phyloP scores from a whole-genome alignment of 345 rosid species.

The Eucalyptus virginea region DNA sequence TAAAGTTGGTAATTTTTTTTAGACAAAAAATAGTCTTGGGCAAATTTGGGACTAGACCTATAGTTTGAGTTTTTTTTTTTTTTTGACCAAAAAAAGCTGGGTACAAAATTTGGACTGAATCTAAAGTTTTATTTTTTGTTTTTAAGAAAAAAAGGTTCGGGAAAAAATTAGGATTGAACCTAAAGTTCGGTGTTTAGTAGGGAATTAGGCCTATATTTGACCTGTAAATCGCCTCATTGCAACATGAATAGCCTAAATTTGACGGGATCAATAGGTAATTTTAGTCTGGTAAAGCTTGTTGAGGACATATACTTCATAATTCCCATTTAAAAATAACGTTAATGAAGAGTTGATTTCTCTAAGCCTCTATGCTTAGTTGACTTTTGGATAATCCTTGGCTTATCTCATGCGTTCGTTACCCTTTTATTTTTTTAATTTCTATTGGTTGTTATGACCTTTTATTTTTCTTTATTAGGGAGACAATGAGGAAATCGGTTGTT shows the following conservation, averaged over 20 bases:
- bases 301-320: not conserved
- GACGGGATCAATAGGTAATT: not conserved
- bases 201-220: not conserved
- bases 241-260: not conserved
- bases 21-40: not conserved
- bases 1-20: not conserved
- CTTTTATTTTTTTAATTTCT: not conserved
- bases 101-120: rapidly evolving
- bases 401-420: rapidly evolving
- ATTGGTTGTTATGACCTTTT: not conserved
- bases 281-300: not conserved
- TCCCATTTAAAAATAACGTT: not conserved
- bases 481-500: not conserved
- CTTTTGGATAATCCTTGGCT: not conserved
- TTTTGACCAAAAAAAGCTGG: rapidly evolving
- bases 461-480: not conserved
- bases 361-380: not conserved
- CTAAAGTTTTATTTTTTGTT: too few species aligned
- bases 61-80: not conserved
- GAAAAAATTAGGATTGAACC: too few species aligned
- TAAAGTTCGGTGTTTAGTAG: not conserved
- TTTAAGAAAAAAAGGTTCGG: rapidly evolving
- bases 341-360: not conserved
- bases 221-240: rapidly evolving
- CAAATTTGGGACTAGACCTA: not conserved